Base-by-base conservation (phyloP, 495 filamentous ascomycete genomes). In the Penicillium nucicola region DNA sequence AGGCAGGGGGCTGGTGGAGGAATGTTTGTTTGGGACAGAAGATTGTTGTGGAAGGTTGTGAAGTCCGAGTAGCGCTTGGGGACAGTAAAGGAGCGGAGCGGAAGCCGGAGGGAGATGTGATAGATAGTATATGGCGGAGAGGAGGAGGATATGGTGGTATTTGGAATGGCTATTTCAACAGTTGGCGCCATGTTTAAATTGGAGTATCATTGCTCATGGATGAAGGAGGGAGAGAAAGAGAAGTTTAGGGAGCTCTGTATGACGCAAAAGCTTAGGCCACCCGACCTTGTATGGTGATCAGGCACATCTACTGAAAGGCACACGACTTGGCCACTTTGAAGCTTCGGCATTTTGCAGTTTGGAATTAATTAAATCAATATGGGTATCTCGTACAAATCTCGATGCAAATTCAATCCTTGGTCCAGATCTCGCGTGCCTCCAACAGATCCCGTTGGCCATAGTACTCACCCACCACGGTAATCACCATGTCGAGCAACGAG, bases 41-140 rank as follows among this genome's bases (percentile, higher is more conserved):
- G 82, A 19, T 79, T 57, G n/a, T 66, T 58, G 75, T 98, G 84
- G 48, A 98, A 85, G 51, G 80, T 66, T 39, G 77, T 72, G 71
- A 98, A 97, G 66, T 97, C 95, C 46, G 86, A 92, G 80, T 97
- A 98, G 59, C 93, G 90, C 71, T 97, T 97, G 53, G 86, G 83
- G 52, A 96, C 77, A 61, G 85, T 87, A 65, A 90, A 89, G 45
- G 89, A 90, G 51, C 90, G 87, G 44, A 98, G 83, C 8, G 93
- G 91, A 4, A 92, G 84, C 50, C 88, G 86, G 56, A 97, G 77
- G 30, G 84, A 85, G 67, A 97, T 90, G 76, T 93, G 89, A 79
- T 97, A 98, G 70, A 89, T 72, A 1, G 93, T 97, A 76, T 87
- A 89, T 1, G 89, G 84, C 58, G 92, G 93, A 22, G 77, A 68